Conservation (phyloP, 164 flowering plant species). For the Vitis amurensis region DNA sequence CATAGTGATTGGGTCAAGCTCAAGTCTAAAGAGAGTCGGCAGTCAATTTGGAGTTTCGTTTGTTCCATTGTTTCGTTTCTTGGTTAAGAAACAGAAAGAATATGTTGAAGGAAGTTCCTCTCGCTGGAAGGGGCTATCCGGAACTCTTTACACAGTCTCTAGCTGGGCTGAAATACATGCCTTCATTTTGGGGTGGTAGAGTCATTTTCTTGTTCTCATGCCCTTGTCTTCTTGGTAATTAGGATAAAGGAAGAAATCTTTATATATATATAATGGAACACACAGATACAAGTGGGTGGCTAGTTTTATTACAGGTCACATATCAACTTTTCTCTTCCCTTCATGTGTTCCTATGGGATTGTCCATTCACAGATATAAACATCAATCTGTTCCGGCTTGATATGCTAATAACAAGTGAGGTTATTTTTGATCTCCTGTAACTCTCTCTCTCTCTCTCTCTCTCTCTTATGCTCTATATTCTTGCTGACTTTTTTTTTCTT, state of each 20-base stretch:
- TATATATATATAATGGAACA: constrained; percentile 20
- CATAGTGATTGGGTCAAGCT: constrained; percentile 60
- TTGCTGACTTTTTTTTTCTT: too few relatives aligned
- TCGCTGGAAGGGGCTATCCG: constrained; percentile 48
- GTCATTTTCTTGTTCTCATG: constrained; percentile 9
- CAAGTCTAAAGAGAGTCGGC: constrained; percentile 59
- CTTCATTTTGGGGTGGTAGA: constrained; percentile 55
- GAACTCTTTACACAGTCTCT: constrained; percentile 58
- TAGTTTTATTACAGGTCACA: constrained; percentile 32
- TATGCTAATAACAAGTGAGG: constrained; percentile 7
- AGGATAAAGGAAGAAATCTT: constrained; percentile 17
- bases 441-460: too few relatives aligned
- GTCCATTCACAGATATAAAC: constrained; percentile 12
- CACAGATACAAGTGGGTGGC: constrained; percentile 37
- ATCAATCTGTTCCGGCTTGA: constrained; percentile 6
- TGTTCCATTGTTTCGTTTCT: constrained; percentile 50
- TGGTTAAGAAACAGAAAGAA: constrained; percentile 56
- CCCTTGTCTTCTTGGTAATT: constrained; percentile 13
- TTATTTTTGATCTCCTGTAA: too few relatives aligned
- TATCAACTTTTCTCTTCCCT: constrained; percentile 18
- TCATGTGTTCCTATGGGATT: constrained; percentile 16
- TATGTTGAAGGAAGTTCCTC: constrained; percentile 22
- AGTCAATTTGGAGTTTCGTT: constrained; percentile 60
- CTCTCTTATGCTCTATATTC: too few relatives aligned
- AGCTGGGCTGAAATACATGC: constrained; percentile 70